Evolutionary conservation across 2,329 filamentous ascomycete genomes (phyloP), one percentile per base, ranked within the genome.

Genomic region (Exophiala alcalophila): DNA sequence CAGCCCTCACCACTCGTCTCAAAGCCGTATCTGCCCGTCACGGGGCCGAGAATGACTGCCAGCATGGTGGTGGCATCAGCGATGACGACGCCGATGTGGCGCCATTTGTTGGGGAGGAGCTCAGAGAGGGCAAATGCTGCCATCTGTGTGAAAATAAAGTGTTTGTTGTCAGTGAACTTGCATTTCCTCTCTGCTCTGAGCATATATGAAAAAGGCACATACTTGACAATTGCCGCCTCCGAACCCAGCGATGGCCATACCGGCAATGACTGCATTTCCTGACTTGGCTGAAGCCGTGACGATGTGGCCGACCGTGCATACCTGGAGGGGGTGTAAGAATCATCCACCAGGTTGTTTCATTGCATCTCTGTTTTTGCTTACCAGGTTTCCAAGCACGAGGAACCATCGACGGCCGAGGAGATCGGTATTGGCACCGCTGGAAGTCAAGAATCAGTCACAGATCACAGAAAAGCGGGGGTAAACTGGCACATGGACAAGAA

Each of bases 51-150:
- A 16, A 73, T 64, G 7, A 73, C 69, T 2, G 66, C 64, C 40
- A 74, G 58, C 33, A 68, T 68, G 10, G 69, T 65, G 2, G 62
- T 62, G 15, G 63, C 51, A 50, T 70, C 67, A 3, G 68, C 68
- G 30, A 73, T 58, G 2, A 67, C 65, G 40, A 71, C 64, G 24
- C 62, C 65, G 20, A 65, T 67, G 50, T 72, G 67, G 39, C 69
- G 57, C 67, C 68, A 72, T 53, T 72, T 73, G 57, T 72, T 72
- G 1, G 69, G 69, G 2, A 74, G 61, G 15, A 74, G 62, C 28
- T 50, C 44, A 11, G 47, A 33, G 9, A 5, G 35, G 8, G 66
- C 68, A 53, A 72, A 70, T 27, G 67, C 68, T 11, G 66, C 69
- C 39, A 69, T 59, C 55, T 72, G 67, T 7, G 21, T 5, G 10